Evolutionary conservation across 208 protist genomes (phyloP), one percentile per base, ranked within the genome.

Genomic region (Leishmania guyanensis): DNA sequence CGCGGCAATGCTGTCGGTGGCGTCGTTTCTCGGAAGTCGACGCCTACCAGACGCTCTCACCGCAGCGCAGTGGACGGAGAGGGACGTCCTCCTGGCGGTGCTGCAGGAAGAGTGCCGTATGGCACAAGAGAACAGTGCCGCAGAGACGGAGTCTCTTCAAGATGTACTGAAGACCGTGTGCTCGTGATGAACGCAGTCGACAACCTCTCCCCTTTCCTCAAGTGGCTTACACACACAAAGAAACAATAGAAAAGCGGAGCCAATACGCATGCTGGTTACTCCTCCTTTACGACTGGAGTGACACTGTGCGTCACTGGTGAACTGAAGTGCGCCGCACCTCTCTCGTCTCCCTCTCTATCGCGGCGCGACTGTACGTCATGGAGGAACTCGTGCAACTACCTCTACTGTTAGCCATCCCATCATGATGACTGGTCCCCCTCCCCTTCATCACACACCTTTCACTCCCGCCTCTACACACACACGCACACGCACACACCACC

Each of bases 21-120:
- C 76, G 29, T 22, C 82, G 0, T 81, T 78, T 46, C 79, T 85
- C 60, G 82, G 77, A 36, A 78, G 69, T 66, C 82, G 77, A 9
- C 68, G 82, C 0, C 77, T 85, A 43, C 82, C 82, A 6, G 75
- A 75, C 62, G 82, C 82, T 48, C 60, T 71, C 26, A 78, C 68
- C 5, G 82, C 33, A 33, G 77, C 77, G 33, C 71, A 85, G 71
- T 85, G 82, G 82, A 81, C 82, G 6, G 82, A 78, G 64, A 58
- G 71, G 39, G 82, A 85, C 53, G 77, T 85, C 3, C 14, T 78
- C 17, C 62, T 85, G 3, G 69, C 82, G 3, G 82, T 85, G 33
- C 77, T 78, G 51, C 82, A 85, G 70, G 82, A 85, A 51, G 62
- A 85, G 56, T 71, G 60, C 46, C 77, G 82, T 22, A 81, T 85